Evolutionary conservation across 2,329 filamentous ascomycete species (phyloP), one percentile per base, ranked within the genome.

Genomic region (Chaetoscypha palmicola): DNA sequence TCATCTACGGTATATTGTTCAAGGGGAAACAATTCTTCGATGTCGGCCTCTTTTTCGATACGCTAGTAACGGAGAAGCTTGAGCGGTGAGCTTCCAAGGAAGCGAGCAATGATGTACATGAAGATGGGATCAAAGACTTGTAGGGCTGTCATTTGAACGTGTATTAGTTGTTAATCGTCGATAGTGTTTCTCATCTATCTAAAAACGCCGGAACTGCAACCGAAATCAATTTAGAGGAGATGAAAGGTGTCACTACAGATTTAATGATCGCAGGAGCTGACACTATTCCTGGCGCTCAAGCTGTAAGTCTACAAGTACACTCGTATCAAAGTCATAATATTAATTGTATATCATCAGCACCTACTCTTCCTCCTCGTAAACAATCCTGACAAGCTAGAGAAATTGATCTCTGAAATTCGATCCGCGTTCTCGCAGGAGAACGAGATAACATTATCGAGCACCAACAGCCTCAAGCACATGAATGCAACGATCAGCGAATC

Each of bases 201-300:
- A 38, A 28, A 28, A 32, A 33, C 26, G 51, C n/a, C n/a, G n/a
- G n/a, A n/a, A n/a, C n/a, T n/a, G n/a, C n/a, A n/a, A n/a, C n/a
- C n/a, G n/a, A 52, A 10, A 32, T 43, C 21, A 42, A 36, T 2
- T 37, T 30, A 16, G 10, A 41, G 7, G 47, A 49, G 24, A 41
- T 49, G 17, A 38, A 23, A 3, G 26, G 22, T 5, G 43, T 46
- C 12, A 28, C 42, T 7, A 21, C 26, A 7, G 36, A 43, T 16
- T 16, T 54, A 5, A 52, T 50, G 5, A 30, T 52, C 5, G 49
- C 44, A 9, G 46, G 51, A 1, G 47, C 38, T n/a, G 51, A 50
- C 14, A 53, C 48, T 1, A 46, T 43, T 11, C 39, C 49, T 14
- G 50, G 47, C 14, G 16, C 38, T 12, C 45, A 48, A 26, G 35